These are phyloP conservation scores for Trichoderma breve DNA, from an alignment of 2,329 filamentous ascomycete genomes.

Conservation along the genomic window DNA sequence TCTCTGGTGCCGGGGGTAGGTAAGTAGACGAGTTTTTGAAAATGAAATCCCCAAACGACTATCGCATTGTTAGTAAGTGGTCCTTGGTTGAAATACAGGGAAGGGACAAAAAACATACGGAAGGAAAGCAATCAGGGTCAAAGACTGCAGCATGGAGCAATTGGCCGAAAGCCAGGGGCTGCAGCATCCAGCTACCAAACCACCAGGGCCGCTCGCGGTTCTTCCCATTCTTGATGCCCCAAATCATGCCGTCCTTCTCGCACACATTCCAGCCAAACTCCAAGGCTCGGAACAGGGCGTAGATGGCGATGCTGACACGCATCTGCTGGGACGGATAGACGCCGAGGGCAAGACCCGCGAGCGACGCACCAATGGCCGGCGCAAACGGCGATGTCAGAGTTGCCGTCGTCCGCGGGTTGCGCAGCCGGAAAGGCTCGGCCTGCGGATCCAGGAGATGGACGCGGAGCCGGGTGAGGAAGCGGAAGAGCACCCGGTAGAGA, in stretches of 20 bases:
- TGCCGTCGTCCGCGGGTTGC: slow-evolving; percentile 74
- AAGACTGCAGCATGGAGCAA: slow-evolving; percentile 74
- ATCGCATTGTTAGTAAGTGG: not conserved
- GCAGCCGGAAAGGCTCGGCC: slow-evolving; percentile 73
- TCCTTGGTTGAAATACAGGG: not conserved
- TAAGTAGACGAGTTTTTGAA: slow-evolving; percentile 78
- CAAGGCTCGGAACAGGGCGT: slow-evolving; percentile 73
- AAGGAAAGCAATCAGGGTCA: slow-evolving; percentile 70
- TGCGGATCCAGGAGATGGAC: slow-evolving; percentile 75
- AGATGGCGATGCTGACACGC: slow-evolving; percentile 78
- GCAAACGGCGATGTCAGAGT: slow-evolving; percentile 80
- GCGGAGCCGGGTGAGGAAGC: slow-evolving; percentile 81
- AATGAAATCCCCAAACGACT: slow-evolving; percentile 43
- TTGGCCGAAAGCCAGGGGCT: slow-evolving; percentile 74
- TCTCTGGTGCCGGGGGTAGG: slow-evolving; percentile 67
- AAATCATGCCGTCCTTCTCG: slow-evolving; percentile 69
- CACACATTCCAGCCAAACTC: slow-evolving; percentile 85
- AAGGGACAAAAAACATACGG: slow-evolving; percentile 41
- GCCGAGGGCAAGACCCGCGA: slow-evolving; percentile 80
- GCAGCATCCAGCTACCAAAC: slow-evolving; percentile 81
- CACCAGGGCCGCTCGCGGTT: slow-evolving; percentile 71
- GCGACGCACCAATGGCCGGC: slow-evolving; percentile 83
- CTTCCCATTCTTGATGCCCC: slow-evolving; percentile 53
- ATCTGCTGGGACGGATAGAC: slow-evolving; percentile 65
- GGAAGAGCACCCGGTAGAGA: slow-evolving; percentile 83